Base-by-base conservation (phyloP, 108 stramenopile genomes). In the Nitzschia palea region DNA sequence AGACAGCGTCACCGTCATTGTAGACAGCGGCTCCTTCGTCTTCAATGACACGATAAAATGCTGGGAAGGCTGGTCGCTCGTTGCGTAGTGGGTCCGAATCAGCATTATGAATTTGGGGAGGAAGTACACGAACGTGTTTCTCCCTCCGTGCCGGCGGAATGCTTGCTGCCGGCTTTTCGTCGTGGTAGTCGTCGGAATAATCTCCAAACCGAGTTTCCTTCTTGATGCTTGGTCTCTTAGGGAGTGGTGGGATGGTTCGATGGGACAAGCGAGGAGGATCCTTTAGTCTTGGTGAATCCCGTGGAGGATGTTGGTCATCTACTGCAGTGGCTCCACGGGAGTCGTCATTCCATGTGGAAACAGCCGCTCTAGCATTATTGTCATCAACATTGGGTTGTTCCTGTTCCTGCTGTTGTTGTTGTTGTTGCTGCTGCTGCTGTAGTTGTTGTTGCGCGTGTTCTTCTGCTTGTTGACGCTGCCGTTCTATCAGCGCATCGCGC, bases 11-110 rank as follows among this genome's bases (percentile, higher is more conserved):
- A 4, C 44, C 53, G 37, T 77, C 51, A 32, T 60, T 48, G 31
- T 64, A 77, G n/a, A 77, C 76, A 27, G 57, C 25, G n/a, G 68
- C 76, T 15, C 68, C 76, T 40, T 66, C 53, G 44, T 64, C 67
- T 44, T 62, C 25, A 8, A 64, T 54, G 2, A 68, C 71, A 4
- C 71, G 60, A 55, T 79, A 79, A 56, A 79, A 68, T n/a, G 78
- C 78, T 20, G 78, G 78, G 62, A 79, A 76, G 15, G 64, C 65
- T 14, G 69, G 43, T 37, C 32, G 52, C 65, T 66, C 57, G 30
- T 55, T 55, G 10, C 54, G 54, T 29, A 55, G 17, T 42, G 59
- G 59, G 9, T 40, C 59, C 8, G 59, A 25, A 60, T 35, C 26
- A 15, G 44, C 22, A 22, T 20, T 35, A 62, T 15, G 45, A 45